These are phyloP conservation scores for Aquanectria penicillioides DNA, from an alignment of 2,329 filamentous ascomycete species.

Conservation along the genomic window DNA sequence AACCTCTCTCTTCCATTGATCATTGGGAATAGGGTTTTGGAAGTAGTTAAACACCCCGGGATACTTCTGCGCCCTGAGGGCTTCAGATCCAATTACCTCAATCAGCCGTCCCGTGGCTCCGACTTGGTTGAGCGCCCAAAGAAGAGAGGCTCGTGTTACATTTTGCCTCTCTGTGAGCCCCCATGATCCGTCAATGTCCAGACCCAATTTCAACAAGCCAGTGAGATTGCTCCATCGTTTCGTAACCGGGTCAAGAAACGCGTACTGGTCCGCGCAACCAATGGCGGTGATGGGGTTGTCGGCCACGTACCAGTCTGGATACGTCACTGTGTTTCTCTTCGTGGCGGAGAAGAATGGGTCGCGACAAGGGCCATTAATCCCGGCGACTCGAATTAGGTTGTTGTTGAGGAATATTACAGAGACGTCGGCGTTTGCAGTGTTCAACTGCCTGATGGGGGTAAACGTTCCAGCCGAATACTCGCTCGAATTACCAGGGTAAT, in stretches of 20 bases:
- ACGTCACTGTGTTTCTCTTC: background rate
- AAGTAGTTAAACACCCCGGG: background rate
- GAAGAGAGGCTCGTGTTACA: background rate
- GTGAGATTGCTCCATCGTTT: background rate
- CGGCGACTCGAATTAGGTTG: background rate
- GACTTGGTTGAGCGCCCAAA: background rate
- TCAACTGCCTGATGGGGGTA: background rate
- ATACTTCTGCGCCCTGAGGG: background rate
- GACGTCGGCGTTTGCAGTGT: background rate
- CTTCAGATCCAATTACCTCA: background rate
- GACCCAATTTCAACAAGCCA: background rate
- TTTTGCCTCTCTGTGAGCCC: background rate
- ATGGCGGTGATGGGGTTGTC: slow-evolving; percentile 6
- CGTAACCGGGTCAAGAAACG: background rate
- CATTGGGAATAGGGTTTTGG: background rate
- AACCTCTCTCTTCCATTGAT: slow-evolving; percentile 8
- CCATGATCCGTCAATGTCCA: background rate
- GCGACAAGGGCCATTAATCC: background rate
- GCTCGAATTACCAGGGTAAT: background rate
- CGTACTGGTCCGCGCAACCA: slow-evolving; percentile 9
- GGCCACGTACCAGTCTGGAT: background rate
- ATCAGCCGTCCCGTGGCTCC: background rate
- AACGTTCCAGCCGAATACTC: background rate
- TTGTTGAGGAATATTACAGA: slow-evolving; percentile 5
- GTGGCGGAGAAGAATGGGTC: slow-evolving; percentile 13